Evolutionary conservation across 2,329 filamentous ascomycete genomes (phyloP), one percentile per base, ranked within the genome.

Genomic region (Epichloe scottii): DNA sequence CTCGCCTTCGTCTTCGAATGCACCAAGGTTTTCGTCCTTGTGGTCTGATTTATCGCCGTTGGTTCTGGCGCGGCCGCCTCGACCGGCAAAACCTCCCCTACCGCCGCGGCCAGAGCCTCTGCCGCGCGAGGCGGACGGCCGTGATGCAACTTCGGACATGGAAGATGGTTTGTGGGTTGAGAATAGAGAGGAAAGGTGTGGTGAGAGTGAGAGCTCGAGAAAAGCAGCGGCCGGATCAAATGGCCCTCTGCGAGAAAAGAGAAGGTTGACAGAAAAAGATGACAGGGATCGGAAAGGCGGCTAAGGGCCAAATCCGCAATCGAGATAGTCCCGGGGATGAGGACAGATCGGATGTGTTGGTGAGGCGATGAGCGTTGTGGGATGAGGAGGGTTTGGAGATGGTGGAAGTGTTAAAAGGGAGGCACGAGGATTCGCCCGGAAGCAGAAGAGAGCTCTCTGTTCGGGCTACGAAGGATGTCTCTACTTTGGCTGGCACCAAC

Each of bases 71-170:
- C 85, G 85, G 70, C 86, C 82, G 64, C 81, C 81, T 68, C 82
- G 81, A 74, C 85, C 77, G 63, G 78, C 80, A 69, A 84, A 85
- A 60, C 84, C 85, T 68, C 84, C 84, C 73, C 86, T 79, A 66
- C 89, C 89, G 67, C 90, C 90, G 70, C 91, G 85, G 71, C 84
- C 79, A 69, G 89, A 85, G 75, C 88, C 89, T 81, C 93, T 86
- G 73, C 91, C 90, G 74, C 91, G 88, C 76, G 82, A 71, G 73
- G 87, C 82, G 70, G 83, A 79, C 68, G 86, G 79, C 79, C 90
- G 82, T 73, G 85, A 80, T 78, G 89, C 85, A 75, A 87, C 81
- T 81, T 97, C 91, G 79, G 93, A 95, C 93, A 97, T 97, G 74
- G 69, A 72, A 64, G 68, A 63, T 66, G 63, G 60, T 46, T 50